A percentile compares a stretch with the other conserved stretches of the same genome.
Evolutionary conservation across 352 stramenopile species (phyloP).

Genomic region (Peronospora belbahrii): DNA sequence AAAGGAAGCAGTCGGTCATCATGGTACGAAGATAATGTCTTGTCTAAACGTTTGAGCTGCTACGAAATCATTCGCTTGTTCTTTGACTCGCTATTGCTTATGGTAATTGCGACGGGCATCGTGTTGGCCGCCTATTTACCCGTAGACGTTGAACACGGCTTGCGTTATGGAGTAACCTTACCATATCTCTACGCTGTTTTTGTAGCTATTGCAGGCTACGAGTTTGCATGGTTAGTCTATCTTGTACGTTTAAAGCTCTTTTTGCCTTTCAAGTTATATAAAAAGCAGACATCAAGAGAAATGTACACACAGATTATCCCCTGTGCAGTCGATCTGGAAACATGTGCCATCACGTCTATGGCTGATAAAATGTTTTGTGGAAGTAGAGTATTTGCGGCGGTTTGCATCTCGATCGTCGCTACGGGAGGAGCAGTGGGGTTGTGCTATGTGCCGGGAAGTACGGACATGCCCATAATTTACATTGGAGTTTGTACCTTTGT

Average conservation of each 20-base stretch:
- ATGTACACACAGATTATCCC: slow-evolving; percentile 66
- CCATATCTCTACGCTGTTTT: slow-evolving; percentile 43
- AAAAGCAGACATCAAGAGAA: slow-evolving; percentile 60
- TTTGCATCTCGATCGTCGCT: slow-evolving; percentile 6
- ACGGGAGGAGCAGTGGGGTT: slow-evolving; percentile 10
- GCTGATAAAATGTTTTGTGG: slow-evolving; percentile 36
- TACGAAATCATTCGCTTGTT: slow-evolving; percentile 19
- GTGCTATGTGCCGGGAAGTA: slow-evolving; percentile 22
- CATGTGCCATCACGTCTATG: slow-evolving; percentile 40
- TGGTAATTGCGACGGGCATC: slow-evolving; percentile 24
- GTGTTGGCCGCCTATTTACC: slow-evolving; percentile 30
- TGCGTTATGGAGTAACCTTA: slow-evolving; percentile 23
- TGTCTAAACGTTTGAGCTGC: slow-evolving; percentile 17
- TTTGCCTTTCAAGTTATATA: slow-evolving; percentile 57
- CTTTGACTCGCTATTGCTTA: slow-evolving; percentile 32
- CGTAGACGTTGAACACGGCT: slow-evolving; percentile 16
- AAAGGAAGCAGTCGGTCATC: slow-evolving; percentile 18
- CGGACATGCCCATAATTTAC: slow-evolving; percentile 35
- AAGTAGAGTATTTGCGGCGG: slow-evolving; percentile 19
- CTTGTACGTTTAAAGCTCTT: slow-evolving; percentile 43
- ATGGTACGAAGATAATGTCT: slow-evolving; percentile 28
- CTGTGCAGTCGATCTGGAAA: slow-evolving; percentile 52
- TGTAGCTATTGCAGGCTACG: slow-evolving; percentile 38
- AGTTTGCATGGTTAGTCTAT: slow-evolving; percentile 59
- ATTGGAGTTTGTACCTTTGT: slow-evolving; percentile 33